Conservation (phyloP, 192 early-diverging fungal genomes). For the Rhizophagus prolifer region DNA sequence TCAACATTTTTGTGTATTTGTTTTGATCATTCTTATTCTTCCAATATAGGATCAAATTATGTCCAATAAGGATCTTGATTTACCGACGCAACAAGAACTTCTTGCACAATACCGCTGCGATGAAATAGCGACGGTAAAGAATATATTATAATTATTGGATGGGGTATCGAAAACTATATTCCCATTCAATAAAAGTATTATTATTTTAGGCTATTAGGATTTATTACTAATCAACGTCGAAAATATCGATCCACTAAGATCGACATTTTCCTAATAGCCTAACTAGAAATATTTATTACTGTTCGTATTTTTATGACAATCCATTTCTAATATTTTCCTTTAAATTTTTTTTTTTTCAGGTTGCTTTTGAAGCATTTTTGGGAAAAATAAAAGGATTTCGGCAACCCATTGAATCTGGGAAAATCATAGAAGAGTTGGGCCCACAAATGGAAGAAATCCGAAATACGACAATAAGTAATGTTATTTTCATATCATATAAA, state of each 20-base stretch:
- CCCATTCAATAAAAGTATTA: no score
- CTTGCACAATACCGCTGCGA: conserved; percentile 98
- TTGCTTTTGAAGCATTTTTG: conserved; percentile 70
- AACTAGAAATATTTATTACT: background rate
- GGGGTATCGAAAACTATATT: no score
- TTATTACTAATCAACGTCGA: no score
- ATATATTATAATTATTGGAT: no score
- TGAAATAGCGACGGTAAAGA: conserved; percentile 76
- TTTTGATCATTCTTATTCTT: background rate
- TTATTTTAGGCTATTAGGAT: no score
- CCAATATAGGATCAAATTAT: conserved; percentile 73
- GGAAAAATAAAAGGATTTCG: conserved; percentile 62
- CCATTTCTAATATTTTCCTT: background rate
- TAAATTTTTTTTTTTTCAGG: conserved; percentile 8
- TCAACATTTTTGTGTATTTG: background rate
- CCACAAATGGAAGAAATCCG: conserved; percentile 57
- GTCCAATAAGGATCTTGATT: conserved; percentile 92
- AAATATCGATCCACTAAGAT: no score
- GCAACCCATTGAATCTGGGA: conserved; percentile 73
- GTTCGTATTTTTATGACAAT: background rate
- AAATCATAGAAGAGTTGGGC: conserved; percentile 78
- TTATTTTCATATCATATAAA: conserved; percentile 12
- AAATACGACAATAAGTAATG: conserved; percentile 51
- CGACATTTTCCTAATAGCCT: no score
- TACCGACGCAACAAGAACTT: conserved; percentile 97